Base-by-base conservation (phyloP, 805 yeast genomes). In the Candida glaebosa region DNA sequence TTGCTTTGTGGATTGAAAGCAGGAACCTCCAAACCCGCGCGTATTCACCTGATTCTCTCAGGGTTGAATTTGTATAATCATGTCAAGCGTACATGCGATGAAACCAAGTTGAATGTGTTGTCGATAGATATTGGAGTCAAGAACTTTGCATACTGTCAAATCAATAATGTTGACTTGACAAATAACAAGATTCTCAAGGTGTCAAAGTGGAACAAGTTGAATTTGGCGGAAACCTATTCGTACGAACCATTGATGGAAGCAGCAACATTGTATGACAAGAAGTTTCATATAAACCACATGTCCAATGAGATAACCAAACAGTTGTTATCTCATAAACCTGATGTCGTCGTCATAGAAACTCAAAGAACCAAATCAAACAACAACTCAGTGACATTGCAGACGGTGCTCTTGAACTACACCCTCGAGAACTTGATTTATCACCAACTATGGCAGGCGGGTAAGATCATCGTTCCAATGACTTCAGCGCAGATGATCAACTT, bases 91-190 rank as follows among this genome's bases (percentile, higher is more conserved):
- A 12, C 42, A 25, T 34, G 41, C 17, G 19, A 35, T 17, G 18
- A 19, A 2, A 7, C 31, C n/a, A 45, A 34, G 6, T 41, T 53
- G 18, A 40, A 51, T 25, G 41, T 57, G 2, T 42, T 66, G 3
- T 54, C 71, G 18, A 54, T 69, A 6, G 75, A 69, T 44, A 58
- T 69, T 9, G 75, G 75, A 5, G 46, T 69, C 41, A 67, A 67
- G 50, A 68, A 69, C 53, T 67, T 69, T 44, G 58, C 71, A 6
- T 67, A 60, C 43, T 67, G 73, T 49, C 52, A 58, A 40, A 33
- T 49, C 35, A 38, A 19, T 26, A 10, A 37, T 19, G 5, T 31
- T 24, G 16, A 20, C 16, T 15, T 49, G 9, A 18, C 38, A 19
- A 10, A 32, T 4, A 24, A 22, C 5, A 6, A 16, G 5, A 43